Evolutionary conservation across 306 rosid species (phyloP).

Genomic region (Trifolium pratense): DNA sequence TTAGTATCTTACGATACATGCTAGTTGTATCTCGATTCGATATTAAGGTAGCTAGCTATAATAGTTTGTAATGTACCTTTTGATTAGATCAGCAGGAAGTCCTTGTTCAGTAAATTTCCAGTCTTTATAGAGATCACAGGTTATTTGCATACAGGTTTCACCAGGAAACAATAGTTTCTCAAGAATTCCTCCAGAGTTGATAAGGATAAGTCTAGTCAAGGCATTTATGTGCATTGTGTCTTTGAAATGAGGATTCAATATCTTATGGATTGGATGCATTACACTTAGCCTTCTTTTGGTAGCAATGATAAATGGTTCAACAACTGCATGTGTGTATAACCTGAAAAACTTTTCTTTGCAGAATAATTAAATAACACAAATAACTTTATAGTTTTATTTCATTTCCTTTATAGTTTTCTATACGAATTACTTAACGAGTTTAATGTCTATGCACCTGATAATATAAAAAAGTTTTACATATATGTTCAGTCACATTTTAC

Average conservation of each 20-base stretch:
- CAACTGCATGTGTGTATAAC: conserved; percentile 75
- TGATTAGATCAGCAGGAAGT: conserved; percentile 77
- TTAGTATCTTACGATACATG: background rate
- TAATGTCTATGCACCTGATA: no score
- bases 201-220: conserved; percentile 53
- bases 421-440: no score
- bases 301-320: conserved; percentile 87
- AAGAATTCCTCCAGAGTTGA: conserved; percentile 67
- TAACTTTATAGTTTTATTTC: background rate
- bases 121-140: conserved; percentile 66
- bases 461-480: no score
- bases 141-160: conserved; percentile 66
- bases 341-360: conserved; percentile 43
- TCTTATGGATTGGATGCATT: conserved; percentile 72
- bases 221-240: conserved; percentile 77
- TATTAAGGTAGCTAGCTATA: background rate
- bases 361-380: background rate
- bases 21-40: background rate
- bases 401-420: no score
- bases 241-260: conserved; percentile 75
- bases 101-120: conserved; percentile 77
- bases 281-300: conserved; percentile 74
- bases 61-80: conserved; percentile 51
- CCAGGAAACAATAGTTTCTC: conserved; percentile 66
- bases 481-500: no score